These are phyloP conservation scores for Trametes elegans DNA, from an alignment of 768 basidiomycete species.

Conservation along the genomic window DNA sequence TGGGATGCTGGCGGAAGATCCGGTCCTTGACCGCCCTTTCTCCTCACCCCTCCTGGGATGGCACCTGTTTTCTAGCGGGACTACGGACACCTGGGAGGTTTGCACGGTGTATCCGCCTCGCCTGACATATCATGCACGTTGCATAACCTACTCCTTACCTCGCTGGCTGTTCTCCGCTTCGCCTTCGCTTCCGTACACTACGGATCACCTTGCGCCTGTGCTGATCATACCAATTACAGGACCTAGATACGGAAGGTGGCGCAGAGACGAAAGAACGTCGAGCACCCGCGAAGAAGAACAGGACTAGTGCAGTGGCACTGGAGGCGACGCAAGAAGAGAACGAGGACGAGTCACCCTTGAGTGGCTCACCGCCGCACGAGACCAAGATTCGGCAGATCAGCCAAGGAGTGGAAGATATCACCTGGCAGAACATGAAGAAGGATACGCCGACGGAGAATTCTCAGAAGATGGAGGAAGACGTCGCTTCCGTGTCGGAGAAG, in stretches of 20 bases:
- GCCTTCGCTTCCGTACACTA: background rate
- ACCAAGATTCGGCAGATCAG: constrained; percentile 78
- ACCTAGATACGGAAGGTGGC: constrained; percentile 25
- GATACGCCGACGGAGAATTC: constrained; percentile 15
- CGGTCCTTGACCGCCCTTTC: too few relatives aligned
- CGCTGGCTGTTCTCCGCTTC: too few relatives aligned
- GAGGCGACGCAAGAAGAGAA: constrained; percentile 53
- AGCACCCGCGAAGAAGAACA: constrained; percentile 76
- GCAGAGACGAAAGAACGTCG: constrained; percentile 50
- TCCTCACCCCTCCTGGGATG: too few relatives aligned
- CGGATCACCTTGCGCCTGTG: constrained; percentile 15
- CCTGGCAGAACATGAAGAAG: constrained; percentile 56
- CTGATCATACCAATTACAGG: constrained; percentile 20
- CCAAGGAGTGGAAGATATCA: constrained; percentile 75
- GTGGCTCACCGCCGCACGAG: constrained; percentile 72
- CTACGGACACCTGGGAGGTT: too few relatives aligned
- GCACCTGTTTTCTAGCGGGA: too few relatives aligned
- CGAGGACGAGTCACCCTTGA: constrained; percentile 42
- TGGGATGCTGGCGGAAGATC: too few relatives aligned
- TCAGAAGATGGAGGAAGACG: constrained; percentile 7
- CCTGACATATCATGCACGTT: background rate
- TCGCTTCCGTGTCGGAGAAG: background rate
- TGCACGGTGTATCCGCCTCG: background rate
- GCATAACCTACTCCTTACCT: background rate
- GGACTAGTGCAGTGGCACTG: constrained; percentile 42